Evolutionary conservation across 345 rosid genomes (phyloP).

Genomic region (Pseudoturritis turrita): DNA sequence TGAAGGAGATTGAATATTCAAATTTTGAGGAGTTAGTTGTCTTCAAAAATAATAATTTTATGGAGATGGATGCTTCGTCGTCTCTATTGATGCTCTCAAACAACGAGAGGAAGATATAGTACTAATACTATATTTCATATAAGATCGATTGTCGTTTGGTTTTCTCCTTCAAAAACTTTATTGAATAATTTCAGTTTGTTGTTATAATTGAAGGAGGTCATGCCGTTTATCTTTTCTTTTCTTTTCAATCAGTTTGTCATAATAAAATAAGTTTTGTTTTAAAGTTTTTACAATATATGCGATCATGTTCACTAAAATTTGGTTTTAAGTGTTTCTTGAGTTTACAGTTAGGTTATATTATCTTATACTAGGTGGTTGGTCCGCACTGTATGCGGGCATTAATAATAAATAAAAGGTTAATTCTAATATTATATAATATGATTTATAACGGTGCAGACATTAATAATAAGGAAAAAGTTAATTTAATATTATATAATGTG

Average conservation of each 20-base stretch:
- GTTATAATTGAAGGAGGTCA: background rate
- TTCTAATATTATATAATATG: too few relatives aligned
- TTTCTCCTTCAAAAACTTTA: background rate
- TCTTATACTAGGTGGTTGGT: too few relatives aligned
- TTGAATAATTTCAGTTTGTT: background rate
- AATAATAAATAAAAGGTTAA: too few relatives aligned
- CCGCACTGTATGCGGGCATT: too few relatives aligned
- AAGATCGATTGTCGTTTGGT: background rate
- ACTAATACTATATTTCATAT: background rate
- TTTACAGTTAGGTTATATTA: too few relatives aligned
- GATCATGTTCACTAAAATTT: too few relatives aligned
- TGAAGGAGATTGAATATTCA: background rate
- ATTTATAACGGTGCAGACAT: too few relatives aligned
- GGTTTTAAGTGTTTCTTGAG: too few relatives aligned
- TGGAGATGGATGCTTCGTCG: background rate
- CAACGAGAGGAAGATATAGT: background rate
- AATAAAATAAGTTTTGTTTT: background rate
- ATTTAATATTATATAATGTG: too few relatives aligned
- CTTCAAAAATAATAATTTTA: background rate
- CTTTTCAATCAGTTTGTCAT: background rate
- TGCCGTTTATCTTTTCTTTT: background rate
- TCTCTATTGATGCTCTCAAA: background rate
- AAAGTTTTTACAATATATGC: background rate
- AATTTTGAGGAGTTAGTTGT: background rate
- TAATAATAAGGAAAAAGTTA: too few relatives aligned